Evolutionary conservation across 768 basidiomycete species (phyloP).

Genomic region (Peribolospora baueri): DNA sequence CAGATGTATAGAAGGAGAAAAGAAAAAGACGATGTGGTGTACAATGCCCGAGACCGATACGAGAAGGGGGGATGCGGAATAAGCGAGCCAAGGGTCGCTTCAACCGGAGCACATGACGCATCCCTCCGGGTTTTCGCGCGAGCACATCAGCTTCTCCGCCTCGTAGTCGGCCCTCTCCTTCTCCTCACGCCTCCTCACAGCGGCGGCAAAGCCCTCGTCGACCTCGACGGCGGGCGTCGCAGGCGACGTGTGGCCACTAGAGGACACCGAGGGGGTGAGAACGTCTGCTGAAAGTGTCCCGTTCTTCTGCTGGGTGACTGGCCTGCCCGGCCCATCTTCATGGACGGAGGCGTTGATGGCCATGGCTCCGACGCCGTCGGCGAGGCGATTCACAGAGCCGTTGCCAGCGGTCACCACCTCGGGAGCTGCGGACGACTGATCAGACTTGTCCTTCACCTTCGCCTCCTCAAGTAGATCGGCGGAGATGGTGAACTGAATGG

Average conservation of each 20-base stretch:
- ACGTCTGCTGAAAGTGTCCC: no score
- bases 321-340: slow-evolving; percentile 2
- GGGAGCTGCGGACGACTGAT: slow-evolving; percentile 3
- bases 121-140: slow-evolving; percentile 79
- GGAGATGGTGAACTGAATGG: slow-evolving; percentile 94
- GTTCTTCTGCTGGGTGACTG: no score
- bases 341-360: slow-evolving; percentile 7
- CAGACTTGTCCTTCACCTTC: slow-evolving; percentile 27
- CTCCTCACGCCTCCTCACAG: slow-evolving; percentile 41
- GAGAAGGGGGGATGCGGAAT: no score
- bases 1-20: no score
- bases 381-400: slow-evolving; percentile 10
- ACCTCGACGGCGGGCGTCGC: neutral
- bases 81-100: neutral
- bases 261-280: neutral
- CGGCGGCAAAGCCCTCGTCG: slow-evolving; percentile 15
- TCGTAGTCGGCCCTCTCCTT: slow-evolving; percentile 34
- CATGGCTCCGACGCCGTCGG: slow-evolving; percentile 12
- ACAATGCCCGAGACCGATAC: no score
- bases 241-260: neutral
- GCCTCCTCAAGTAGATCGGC: slow-evolving; percentile 36
- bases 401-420: neutral
- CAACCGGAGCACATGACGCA: slow-evolving; percentile 62
- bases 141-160: slow-evolving; percentile 57
- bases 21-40: no score